Conservation (phyloP, 2,329 filamentous ascomycete genomes). For the Exophiala sp. region DNA sequence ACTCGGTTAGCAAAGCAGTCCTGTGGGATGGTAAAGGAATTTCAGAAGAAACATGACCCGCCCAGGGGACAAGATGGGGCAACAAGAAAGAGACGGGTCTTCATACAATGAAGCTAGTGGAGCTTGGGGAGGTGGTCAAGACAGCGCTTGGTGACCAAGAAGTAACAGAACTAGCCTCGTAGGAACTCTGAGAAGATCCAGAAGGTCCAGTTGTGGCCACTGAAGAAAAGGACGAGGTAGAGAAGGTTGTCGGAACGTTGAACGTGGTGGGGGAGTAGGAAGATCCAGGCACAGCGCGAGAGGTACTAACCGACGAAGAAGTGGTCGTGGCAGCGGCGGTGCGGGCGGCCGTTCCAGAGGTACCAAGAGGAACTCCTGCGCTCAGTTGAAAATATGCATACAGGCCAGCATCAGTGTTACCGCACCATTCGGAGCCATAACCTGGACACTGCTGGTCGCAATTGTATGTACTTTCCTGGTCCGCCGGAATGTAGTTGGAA, state of each 20-base stretch:
- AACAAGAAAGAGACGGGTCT: slow-evolving; percentile 9
- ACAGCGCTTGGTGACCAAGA: slow-evolving; percentile 11
- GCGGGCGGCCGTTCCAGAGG: slow-evolving; percentile 16
- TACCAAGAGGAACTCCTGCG: slow-evolving; percentile 21
- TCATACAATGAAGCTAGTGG: slow-evolving; percentile 24
- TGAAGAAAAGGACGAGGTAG: slow-evolving; percentile 19
- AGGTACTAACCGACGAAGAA: slow-evolving; percentile 30
- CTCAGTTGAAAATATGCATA: slow-evolving; percentile 43
- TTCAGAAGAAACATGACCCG: neutral
- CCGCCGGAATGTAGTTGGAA: slow-evolving; percentile 43
- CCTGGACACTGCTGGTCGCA: slow-evolving; percentile 45
- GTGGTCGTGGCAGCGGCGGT: slow-evolving; percentile 29
- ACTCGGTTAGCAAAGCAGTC: neutral
- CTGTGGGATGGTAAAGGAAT: neutral
- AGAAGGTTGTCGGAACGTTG: slow-evolving; percentile 9
- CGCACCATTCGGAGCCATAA: slow-evolving; percentile 46
- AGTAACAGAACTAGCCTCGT: slow-evolving; percentile 19
- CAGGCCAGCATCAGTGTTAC: slow-evolving; percentile 37
- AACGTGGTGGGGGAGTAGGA: slow-evolving; percentile 7
- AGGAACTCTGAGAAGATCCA: slow-evolving; percentile 25
- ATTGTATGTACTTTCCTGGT: slow-evolving; percentile 33
- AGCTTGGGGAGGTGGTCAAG: slow-evolving; percentile 17
- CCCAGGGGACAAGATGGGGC: neutral
- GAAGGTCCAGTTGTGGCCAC: slow-evolving; percentile 22
- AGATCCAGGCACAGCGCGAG: slow-evolving; percentile 15